Percentiles rank a stretch among this genome's conserved stretches.
Evolutionary conservation across 371 early-diverging fungal species (phyloP).

Genomic region (Blyttiomyces sp.): DNA sequence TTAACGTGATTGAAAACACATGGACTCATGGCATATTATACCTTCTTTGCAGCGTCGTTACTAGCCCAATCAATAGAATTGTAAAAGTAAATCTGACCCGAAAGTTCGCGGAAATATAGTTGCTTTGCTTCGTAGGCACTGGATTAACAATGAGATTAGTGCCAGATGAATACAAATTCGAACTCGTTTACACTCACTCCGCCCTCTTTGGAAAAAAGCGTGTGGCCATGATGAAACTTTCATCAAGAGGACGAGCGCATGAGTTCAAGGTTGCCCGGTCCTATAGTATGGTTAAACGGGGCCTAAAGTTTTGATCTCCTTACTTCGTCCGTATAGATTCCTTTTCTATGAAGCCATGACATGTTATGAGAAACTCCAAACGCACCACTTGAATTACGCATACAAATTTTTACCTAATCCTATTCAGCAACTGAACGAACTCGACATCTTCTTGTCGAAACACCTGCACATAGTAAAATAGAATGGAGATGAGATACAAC

Average conservation of each 20-base stretch:
- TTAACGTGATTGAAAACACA: not conserved
- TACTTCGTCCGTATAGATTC: conserved; percentile 9
- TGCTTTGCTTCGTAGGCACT: too few species aligned
- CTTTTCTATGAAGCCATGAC: too few species aligned
- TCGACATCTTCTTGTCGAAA: conserved; percentile 37
- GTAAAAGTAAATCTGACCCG: too few species aligned
- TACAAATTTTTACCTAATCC: conserved; percentile 30
- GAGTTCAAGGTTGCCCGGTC: conserved; percentile 1
- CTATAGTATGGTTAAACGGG: too few species aligned
- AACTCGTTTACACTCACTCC: too few species aligned
- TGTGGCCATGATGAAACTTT: not conserved
- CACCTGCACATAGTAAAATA: conserved; percentile 9
- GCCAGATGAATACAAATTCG: too few species aligned
- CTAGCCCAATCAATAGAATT: conserved; percentile 6
- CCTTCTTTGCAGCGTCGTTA: not conserved
- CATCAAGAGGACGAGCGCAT: conserved; percentile 1
- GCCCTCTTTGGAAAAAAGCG: not conserved
- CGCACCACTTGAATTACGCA: too few species aligned
- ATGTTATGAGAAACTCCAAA: too few species aligned
- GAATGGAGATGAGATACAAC: not conserved
- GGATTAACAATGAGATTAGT: too few species aligned
- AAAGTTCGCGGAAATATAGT: too few species aligned
- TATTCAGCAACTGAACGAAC: conserved; percentile 37
- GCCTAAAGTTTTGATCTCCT: too few species aligned
- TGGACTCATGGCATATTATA: not conserved